These are phyloP conservation scores for Penicillium pulvis DNA, from an alignment of 495 filamentous ascomycete genomes.

Conservation along the genomic window DNA sequence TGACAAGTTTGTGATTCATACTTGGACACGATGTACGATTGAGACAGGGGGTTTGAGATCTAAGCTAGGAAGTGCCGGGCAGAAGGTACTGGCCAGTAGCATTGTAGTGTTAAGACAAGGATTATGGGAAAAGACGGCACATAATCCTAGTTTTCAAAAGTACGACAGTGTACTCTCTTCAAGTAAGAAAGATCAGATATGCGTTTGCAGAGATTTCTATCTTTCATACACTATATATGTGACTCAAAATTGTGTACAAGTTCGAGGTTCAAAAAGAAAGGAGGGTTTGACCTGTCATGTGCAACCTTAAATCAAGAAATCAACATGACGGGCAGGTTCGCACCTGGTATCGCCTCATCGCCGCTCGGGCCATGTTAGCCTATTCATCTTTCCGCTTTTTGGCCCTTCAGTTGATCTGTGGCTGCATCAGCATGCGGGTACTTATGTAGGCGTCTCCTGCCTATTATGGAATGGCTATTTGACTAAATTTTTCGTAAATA, in stretches of 20 bases:
- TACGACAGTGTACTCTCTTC: neutral
- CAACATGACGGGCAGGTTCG: neutral
- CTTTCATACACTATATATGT: neutral
- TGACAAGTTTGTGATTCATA: neutral
- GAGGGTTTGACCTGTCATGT: conserved; percentile 6
- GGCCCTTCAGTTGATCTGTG: neutral
- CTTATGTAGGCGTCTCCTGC: neutral
- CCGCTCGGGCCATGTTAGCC: neutral
- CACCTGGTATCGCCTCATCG: neutral
- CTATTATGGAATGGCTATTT: neutral
- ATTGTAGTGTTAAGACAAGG: neutral
- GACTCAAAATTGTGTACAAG: neutral
- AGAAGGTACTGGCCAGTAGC: neutral
- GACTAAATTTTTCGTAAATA: too few relatives aligned
- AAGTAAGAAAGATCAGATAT: neutral
- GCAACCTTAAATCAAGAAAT: conserved; percentile 13
- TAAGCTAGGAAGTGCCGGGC: neutral
- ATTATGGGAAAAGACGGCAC: neutral
- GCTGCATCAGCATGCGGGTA: neutral
- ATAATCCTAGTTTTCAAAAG: too few relatives aligned
- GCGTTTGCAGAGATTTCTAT: neutral
- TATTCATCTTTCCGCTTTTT: neutral
- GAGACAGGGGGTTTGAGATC: neutral
- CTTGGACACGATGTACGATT: neutral
- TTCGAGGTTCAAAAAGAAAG: neutral